Evolutionary conservation across 139 green algal genomes (phyloP).

Genomic region (Raphidocelis subcapitata): DNA sequence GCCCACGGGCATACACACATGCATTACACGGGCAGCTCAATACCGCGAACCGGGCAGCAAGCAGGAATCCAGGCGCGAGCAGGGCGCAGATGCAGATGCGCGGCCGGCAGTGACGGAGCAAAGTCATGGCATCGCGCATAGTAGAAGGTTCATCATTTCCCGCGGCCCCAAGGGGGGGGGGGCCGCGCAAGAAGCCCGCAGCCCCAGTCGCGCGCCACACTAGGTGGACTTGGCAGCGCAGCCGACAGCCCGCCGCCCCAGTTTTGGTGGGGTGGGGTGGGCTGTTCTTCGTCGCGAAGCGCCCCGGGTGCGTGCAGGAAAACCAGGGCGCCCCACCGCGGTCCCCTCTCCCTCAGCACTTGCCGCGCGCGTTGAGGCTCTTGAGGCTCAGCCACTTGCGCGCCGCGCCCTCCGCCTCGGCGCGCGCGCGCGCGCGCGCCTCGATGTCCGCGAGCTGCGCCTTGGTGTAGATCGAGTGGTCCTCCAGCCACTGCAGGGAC

Average conservation of each 20-base stretch:
- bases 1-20: no score
- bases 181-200: neutral
- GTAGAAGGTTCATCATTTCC: no score
- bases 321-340: neutral
- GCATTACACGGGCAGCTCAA: no score
- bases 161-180: neutral
- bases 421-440: neutral
- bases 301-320: neutral
- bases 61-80: no score
- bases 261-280: neutral
- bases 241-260: neutral
- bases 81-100: no score
- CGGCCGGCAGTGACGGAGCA: no score
- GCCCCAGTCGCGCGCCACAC: neutral
- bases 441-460: slow-evolving; percentile 20
- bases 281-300: neutral
- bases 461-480: slow-evolving; percentile 44
- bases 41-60: no score
- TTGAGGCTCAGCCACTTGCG: neutral
- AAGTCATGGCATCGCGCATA: no score
- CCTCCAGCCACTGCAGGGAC: slow-evolving; percentile 11
- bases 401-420: neutral
- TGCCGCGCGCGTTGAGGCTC: neutral
- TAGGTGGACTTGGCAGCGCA: neutral
- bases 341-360: neutral